Percentiles rank a stretch among this genome's conserved stretches.
Conservation (phyloP, 2,329 filamentous ascomycete species). For the Arthrinium phaeospermum region DNA sequence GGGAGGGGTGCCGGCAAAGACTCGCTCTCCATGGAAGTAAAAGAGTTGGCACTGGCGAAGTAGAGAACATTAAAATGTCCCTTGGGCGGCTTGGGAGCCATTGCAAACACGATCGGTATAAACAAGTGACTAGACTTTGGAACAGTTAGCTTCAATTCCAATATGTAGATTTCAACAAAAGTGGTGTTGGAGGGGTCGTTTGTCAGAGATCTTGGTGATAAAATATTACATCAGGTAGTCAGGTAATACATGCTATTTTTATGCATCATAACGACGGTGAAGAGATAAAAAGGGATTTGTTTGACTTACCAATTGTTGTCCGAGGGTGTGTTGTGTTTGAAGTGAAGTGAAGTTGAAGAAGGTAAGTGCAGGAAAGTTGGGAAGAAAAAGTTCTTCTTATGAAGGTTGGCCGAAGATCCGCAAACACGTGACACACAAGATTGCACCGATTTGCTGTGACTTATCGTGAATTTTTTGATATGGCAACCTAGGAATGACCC, state of each 20-base stretch:
- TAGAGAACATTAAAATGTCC: slow-evolving; percentile 83
- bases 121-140: slow-evolving; percentile 10
- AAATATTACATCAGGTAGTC: slow-evolving; percentile 62
- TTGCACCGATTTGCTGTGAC: slow-evolving; percentile 12
- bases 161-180: not conserved
- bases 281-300: slow-evolving; percentile 17
- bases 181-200: slow-evolving; percentile 30
- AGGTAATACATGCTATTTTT: slow-evolving; percentile 64
- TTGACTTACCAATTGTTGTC: slow-evolving; percentile 27
- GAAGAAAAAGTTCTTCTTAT: slow-evolving; percentile 11
- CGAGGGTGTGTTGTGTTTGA: not conserved
- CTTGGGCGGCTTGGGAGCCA: slow-evolving; percentile 52
- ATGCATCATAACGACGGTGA: slow-evolving; percentile 53
- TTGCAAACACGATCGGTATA: slow-evolving; percentile 16
- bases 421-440: slow-evolving; percentile 16
- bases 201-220: slow-evolving; percentile 78
- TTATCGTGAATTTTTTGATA: slow-evolving; percentile 17
- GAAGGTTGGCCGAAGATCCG: slow-evolving; percentile 10
- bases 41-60: slow-evolving; percentile 77
- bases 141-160: slow-evolving; percentile 18
- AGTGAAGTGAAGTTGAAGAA: slow-evolving; percentile 13
- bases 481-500: slow-evolving; percentile 16
- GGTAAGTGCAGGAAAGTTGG: slow-evolving; percentile 22
- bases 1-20: slow-evolving; percentile 69
- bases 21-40: slow-evolving; percentile 72